phyloP scores from a whole-genome alignment of 345 rosid genomes.

The Sapria himalayana region DNA sequence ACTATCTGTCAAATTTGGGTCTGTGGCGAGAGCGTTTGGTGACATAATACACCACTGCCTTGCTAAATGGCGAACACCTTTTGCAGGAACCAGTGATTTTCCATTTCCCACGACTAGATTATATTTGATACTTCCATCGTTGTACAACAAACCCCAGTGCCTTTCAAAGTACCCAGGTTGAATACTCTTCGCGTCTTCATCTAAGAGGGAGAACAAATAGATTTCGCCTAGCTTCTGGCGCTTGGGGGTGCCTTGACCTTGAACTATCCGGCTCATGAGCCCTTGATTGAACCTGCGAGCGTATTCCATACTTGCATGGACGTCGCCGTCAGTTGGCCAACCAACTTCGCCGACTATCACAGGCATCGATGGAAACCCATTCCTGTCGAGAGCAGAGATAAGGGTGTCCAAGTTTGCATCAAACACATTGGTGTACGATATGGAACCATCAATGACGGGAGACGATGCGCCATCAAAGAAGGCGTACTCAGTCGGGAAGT shows the following conservation, averaged over 20 bases:
- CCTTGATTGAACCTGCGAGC: slow-evolving; percentile 87
- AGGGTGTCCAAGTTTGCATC: slow-evolving; percentile 86
- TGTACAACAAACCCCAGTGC: slow-evolving; percentile 72
- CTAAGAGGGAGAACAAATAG: slow-evolving; percentile 64
- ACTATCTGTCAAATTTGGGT: slow-evolving; percentile 6
- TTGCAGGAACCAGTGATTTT: slow-evolving; percentile 8
- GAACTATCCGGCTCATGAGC: slow-evolving; percentile 40
- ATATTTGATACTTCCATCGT: slow-evolving; percentile 54
- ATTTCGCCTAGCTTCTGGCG: slow-evolving; percentile 53
- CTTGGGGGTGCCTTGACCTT: slow-evolving; percentile 74
- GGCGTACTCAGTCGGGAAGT: slow-evolving; percentile 76
- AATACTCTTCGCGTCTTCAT: slow-evolving; percentile 70
- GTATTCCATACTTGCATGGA: slow-evolving; percentile 40
- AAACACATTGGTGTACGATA: slow-evolving; percentile 48
- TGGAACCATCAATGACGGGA: slow-evolving; percentile 51
- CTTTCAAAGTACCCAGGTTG: slow-evolving; percentile 81
- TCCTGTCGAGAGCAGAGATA: slow-evolving; percentile 58
- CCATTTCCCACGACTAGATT: slow-evolving; percentile 6
- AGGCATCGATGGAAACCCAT: slow-evolving; percentile 57
- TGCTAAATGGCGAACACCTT: slow-evolving; percentile 5
- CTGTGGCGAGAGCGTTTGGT: slow-evolving; percentile 4
- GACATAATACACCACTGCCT: slow-evolving; percentile 12
- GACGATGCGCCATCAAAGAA: slow-evolving; percentile 58
- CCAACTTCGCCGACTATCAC: slow-evolving; percentile 77
- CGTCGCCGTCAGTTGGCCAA: slow-evolving; percentile 92